Evolutionary conservation across 2,329 filamentous ascomycete species (phyloP).

Genomic region (Phaeophleospora eucalypticola): DNA sequence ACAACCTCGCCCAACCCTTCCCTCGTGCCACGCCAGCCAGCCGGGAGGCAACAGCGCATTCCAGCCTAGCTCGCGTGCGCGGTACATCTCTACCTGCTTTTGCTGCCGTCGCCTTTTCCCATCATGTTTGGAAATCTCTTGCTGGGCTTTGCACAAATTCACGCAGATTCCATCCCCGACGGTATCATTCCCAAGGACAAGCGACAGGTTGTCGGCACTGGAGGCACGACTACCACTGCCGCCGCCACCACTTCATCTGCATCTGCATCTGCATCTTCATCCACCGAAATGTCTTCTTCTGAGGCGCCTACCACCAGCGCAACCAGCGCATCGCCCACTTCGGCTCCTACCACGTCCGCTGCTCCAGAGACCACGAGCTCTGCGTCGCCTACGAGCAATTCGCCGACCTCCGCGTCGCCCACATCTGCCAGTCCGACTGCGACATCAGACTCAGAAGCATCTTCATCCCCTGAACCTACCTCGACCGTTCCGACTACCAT

Average conservation of each 20-base stretch:
- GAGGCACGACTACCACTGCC: conserved; percentile 18
- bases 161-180: conserved; percentile 28
- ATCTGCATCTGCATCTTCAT: background rate
- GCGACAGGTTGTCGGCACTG: conserved; percentile 32
- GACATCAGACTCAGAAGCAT: conserved; percentile 9
- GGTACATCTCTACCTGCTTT: no score
- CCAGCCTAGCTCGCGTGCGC: no score
- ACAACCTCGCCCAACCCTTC: no score
- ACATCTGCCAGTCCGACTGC: conserved; percentile 11
- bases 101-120: background rate
- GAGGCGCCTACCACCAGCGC: conserved; percentile 6
- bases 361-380: conserved; percentile 8
- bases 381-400: conserved; percentile 12
- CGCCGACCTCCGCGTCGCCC: conserved; percentile 8
- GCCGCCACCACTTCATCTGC: conserved; percentile 9
- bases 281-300: conserved; percentile 1
- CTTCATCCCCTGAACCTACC: conserved; percentile 9
- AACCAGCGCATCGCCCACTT: conserved; percentile 9
- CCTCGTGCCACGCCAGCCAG: no score
- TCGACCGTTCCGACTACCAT: conserved; percentile 21
- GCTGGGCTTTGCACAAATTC: conserved; percentile 30
- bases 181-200: conserved; percentile 33
- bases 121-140: conserved; percentile 29
- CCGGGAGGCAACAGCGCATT: no score
- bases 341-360: conserved; percentile 10